Evolutionary conservation across 352 stramenopile species (phyloP).

Genomic region (Halophytophthora polymorphica): DNA sequence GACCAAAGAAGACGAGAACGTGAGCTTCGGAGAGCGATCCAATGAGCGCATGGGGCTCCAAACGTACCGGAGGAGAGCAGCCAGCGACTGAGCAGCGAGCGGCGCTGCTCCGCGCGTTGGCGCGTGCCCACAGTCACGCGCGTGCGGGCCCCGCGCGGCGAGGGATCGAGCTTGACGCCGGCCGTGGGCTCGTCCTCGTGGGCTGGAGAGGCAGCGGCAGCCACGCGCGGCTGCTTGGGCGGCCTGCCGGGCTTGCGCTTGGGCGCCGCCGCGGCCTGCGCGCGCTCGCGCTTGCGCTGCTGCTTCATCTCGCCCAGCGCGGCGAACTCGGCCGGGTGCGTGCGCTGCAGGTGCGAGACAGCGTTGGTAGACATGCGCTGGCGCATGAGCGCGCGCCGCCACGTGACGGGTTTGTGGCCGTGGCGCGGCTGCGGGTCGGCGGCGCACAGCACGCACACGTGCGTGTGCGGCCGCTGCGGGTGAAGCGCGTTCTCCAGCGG

Average conservation of each 20-base stretch:
- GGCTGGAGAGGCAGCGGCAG: not conserved
- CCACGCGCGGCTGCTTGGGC: conserved; percentile 2
- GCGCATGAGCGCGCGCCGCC: conserved; percentile 29
- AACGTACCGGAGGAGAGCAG: conserved; percentile 24
- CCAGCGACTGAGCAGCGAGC: conserved; percentile 19
- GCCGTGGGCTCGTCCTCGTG: not conserved
- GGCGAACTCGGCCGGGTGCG: conserved; percentile 26
- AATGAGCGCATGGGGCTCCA: no score
- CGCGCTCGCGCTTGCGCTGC: conserved; percentile 12
- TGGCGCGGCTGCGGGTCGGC: conserved; percentile 5
- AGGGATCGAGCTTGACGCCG: not conserved
- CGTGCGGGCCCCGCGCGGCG: not conserved
- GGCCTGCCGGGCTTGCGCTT: conserved; percentile 6
- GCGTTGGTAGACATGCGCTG: conserved; percentile 42
- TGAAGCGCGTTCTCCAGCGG: conserved; percentile 20
- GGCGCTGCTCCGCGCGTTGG: conserved; percentile 9
- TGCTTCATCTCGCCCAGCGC: conserved; percentile 17
- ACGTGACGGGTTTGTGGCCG: conserved; percentile 10
- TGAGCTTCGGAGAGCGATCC: not conserved
- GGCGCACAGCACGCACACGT: conserved; percentile 34
- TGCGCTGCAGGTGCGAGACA: conserved; percentile 26
- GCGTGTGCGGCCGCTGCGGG: conserved; percentile 20
- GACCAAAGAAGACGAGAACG: not conserved
- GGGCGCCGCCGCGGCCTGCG: not conserved
- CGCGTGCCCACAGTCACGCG: not conserved